Percentiles rank a stretch among this genome's conserved stretches.
Evolutionary conservation across 768 basidiomycete genomes (phyloP).

Genomic region (Tricholoma hemisulphureum): DNA sequence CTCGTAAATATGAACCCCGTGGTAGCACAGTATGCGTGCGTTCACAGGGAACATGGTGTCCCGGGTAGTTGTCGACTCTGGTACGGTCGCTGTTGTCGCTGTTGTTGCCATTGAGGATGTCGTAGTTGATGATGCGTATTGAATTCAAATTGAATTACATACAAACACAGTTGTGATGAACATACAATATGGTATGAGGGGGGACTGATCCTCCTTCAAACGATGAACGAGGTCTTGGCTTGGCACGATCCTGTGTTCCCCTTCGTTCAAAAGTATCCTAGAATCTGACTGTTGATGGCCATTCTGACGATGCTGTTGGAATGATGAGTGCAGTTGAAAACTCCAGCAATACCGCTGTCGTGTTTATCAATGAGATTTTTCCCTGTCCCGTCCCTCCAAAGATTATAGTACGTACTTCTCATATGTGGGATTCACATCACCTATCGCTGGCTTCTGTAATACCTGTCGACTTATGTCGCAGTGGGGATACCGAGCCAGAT

Average conservation of each 20-base stretch:
- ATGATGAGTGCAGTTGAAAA: not conserved
- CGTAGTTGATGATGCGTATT: too few relatives aligned
- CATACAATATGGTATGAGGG: too few relatives aligned
- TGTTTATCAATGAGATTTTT: not conserved
- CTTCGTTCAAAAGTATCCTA: not conserved
- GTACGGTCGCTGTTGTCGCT: conserved; percentile 11
- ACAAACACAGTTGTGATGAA: too few relatives aligned
- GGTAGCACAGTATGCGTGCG: conserved; percentile 90
- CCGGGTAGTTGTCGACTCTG: conserved; percentile 26
- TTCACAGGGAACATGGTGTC: conserved; percentile 47
- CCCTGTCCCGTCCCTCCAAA: not conserved
- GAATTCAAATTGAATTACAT: too few relatives aligned
- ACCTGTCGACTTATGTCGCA: too few relatives aligned
- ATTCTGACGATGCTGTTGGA: not conserved
- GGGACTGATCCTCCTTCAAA: not conserved
- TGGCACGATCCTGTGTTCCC: not conserved
- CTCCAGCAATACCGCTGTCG: not conserved
- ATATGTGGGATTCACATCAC: not conserved
- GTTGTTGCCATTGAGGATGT: too few relatives aligned
- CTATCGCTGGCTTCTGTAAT: too few relatives aligned
- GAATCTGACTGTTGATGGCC: not conserved
- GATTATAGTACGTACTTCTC: not conserved
- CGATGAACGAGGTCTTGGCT: not conserved
- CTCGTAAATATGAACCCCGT: conserved; percentile 94
- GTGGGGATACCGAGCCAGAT: too few relatives aligned